These are phyloP conservation scores for Boletus sp. DNA, from an alignment of 768 basidiomycete species.

Conservation along the genomic window DNA sequence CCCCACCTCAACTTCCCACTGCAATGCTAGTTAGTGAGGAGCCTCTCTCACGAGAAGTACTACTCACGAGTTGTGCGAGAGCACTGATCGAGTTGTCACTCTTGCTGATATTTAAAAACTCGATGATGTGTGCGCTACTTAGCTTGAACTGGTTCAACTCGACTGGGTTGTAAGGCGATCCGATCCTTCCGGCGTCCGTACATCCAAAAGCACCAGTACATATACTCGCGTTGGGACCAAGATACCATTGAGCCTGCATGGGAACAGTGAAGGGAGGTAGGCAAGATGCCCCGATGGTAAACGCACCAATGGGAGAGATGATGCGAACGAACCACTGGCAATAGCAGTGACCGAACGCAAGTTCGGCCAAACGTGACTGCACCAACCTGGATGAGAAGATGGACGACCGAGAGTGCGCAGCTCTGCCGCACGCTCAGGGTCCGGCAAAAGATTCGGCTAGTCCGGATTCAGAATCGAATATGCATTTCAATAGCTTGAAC, in stretches of 20 bases:
- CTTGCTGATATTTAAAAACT: constrained; percentile 14
- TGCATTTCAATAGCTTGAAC: not conserved
- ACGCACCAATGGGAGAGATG: not conserved
- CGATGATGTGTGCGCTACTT: not conserved
- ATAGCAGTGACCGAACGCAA: not conserved
- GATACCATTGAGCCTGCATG: constrained; percentile 12
- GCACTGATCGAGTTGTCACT: not conserved
- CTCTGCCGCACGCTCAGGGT: not conserved
- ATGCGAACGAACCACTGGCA: not conserved
- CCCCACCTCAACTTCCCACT: constrained; percentile 19
- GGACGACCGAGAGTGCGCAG: not conserved
- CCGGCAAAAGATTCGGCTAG: not conserved
- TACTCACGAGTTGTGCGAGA: constrained; percentile 3
- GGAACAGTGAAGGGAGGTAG: not conserved
- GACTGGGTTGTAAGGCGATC: constrained; percentile 1
- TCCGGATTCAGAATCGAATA: not conserved
- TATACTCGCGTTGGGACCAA: constrained; percentile 4
- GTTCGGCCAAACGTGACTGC: not conserved
- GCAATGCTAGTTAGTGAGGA: not conserved
- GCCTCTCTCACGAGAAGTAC: not conserved
- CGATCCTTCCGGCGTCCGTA: constrained; percentile 6
- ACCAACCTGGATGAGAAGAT: not conserved
- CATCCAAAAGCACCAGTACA: too few relatives aligned
- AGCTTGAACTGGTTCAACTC: constrained; percentile 11
- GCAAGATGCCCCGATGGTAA: too few relatives aligned